These are phyloP conservation scores for Juncus effusus DNA, from an alignment of 176 grass and related monocot species.

Conservation along the genomic window DNA sequence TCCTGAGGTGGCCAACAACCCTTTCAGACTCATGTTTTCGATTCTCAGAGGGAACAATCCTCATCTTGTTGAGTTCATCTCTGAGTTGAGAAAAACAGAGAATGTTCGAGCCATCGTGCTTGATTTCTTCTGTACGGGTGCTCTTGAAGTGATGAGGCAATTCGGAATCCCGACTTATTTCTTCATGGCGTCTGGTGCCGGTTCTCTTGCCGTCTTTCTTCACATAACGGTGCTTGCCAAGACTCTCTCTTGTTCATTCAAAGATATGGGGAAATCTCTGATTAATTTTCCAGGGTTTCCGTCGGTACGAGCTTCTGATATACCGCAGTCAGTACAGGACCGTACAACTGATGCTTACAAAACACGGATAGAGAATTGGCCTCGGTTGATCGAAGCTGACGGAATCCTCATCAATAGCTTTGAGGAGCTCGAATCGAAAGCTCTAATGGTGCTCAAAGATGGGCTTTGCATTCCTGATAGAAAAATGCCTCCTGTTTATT, in stretches of 20 bases:
- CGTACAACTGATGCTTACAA: slow-evolving; percentile 26
- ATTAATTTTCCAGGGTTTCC: slow-evolving; percentile 45
- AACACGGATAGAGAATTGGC: slow-evolving; percentile 27
- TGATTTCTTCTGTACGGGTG: slow-evolving; percentile 67
- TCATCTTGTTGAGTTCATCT: slow-evolving; percentile 43
- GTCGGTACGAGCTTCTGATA: slow-evolving; percentile 36
- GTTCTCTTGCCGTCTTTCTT: slow-evolving; percentile 36
- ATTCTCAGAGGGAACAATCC: slow-evolving; percentile 30
- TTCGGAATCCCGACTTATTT: slow-evolving; percentile 49
- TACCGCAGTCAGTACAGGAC: slow-evolving; percentile 40
- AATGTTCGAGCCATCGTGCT: slow-evolving; percentile 31
- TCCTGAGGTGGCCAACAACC: not conserved
- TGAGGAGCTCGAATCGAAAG: slow-evolving; percentile 50
- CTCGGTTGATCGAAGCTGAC: slow-evolving; percentile 27
- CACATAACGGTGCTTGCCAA: not conserved
- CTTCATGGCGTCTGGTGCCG: slow-evolving; percentile 40
- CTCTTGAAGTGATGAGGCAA: slow-evolving; percentile 38
- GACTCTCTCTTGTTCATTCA: slow-evolving; percentile 22
- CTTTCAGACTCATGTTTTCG: not conserved
- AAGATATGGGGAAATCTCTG: slow-evolving; percentile 41
- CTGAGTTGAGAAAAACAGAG: slow-evolving; percentile 10
- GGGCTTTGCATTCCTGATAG: slow-evolving; percentile 37
- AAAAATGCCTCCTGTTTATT: slow-evolving; percentile 39
- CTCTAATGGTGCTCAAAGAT: slow-evolving; percentile 32
- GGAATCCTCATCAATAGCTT: slow-evolving; percentile 72